phyloP scores from a whole-genome alignment of 441 rosid genomes.

The Euphorbia schlechtendalii region DNA sequence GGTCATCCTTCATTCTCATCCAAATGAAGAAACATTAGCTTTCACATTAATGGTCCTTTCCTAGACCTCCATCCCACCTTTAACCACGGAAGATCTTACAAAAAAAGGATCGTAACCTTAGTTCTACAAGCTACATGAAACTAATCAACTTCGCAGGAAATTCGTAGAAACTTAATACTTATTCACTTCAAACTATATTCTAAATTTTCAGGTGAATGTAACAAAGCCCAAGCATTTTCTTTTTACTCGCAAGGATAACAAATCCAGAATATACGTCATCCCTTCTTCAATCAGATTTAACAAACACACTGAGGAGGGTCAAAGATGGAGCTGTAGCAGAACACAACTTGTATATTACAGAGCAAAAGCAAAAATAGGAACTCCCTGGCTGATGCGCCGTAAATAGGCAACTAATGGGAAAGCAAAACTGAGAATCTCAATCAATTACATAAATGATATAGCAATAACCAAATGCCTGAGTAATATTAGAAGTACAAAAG shows the following conservation, averaged over 20 bases:
- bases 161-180: not conserved
- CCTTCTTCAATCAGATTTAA: not conserved
- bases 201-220: not conserved
- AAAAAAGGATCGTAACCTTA: not conserved
- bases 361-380: not conserved
- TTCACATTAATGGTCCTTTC: too few relatives aligned
- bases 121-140: not conserved
- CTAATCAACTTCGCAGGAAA: not conserved
- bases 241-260: not conserved
- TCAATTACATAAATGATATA: not conserved
- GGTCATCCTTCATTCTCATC: not conserved
- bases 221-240: not conserved
- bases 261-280: not conserved
- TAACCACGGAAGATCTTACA: not conserved
- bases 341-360: not conserved
- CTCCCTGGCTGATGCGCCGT: not conserved
- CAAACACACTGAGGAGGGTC: too few relatives aligned
- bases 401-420: not conserved
- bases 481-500: too few relatives aligned
- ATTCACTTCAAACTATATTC: not conserved
- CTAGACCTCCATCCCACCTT: not conserved
- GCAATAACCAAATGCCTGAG: not conserved
- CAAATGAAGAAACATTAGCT: not conserved
- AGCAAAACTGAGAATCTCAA: not conserved
- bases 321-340: not conserved